Base-by-base conservation (phyloP, 176 grass and related monocot genomes). In the Olyra latifolia region DNA sequence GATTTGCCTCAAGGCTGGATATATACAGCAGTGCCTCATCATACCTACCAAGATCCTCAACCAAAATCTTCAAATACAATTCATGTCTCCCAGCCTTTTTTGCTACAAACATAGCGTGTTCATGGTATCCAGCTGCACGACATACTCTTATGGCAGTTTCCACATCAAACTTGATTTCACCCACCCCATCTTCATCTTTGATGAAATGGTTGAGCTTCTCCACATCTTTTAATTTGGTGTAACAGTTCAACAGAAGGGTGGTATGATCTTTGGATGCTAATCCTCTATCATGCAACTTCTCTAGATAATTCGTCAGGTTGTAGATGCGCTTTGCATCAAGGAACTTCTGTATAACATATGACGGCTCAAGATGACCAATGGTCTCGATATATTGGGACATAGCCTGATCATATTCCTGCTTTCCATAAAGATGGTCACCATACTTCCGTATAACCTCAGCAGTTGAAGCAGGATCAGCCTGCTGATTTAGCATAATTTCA, bases 261-360 rank as follows among this genome's bases (percentile, higher is more conserved):
- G 93, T 97, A 75, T 97, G 93, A 68, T 89, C 93, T 86, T 93
- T 91, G 65, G 93, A 93, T 66, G 90, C 93, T 64, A 99, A 84
- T 48, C 90, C 92, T 60, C 86, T 83, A 79, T 93, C 97, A 88
- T 99, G 96, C 39, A 99, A 89, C 56, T 99, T 99, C 67, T 99
- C 93, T 66, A 99, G 80, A 83, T 99, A 99, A 74, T 95, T 99
- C 63, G 97, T 99, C 10, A 96, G 84, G 68, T 99, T 99, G 78
- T 99, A 89, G 49, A 99, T 95, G 45, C 92, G 74, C 76, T 99
- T 94, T 76, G 96, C 92, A 84, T 99, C 96, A 71, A 99, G 88
- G 72, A 99, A 99, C 71, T 96, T 99, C 76, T 99, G 93, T 80
- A 96, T 99, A 69, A 99, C 97, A 87, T 99, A 96, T 48, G 97